A percentile compares a stretch with the other conserved stretches of the same genome.
Conservation (phyloP, 179 eudicot genomes). For the Drosera spatulata region DNA sequence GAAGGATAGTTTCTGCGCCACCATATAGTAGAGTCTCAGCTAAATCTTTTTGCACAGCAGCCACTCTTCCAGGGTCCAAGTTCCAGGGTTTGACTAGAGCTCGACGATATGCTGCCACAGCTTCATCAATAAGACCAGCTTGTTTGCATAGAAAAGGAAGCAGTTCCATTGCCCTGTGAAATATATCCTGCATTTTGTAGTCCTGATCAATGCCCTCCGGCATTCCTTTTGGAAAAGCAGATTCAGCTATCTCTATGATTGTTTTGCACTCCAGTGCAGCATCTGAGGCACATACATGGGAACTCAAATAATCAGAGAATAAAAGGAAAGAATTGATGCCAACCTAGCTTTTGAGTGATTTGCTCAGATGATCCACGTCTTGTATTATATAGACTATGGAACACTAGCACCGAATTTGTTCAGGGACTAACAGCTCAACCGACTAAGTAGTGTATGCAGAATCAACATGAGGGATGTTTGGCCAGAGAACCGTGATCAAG, state of each 20-base stretch:
- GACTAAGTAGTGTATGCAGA: too few relatives aligned
- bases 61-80: slow-evolving; percentile 45
- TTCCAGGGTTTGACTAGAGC: slow-evolving; percentile 77
- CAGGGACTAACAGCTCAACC: too few relatives aligned
- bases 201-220: slow-evolving; percentile 35
- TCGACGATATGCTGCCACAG: slow-evolving; percentile 59
- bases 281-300: slow-evolving; percentile 29
- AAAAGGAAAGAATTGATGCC: not conserved
- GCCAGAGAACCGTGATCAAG: too few relatives aligned
- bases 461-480: too few relatives aligned
- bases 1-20: slow-evolving; percentile 57
- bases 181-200: slow-evolving; percentile 62
- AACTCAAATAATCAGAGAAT: not conserved
- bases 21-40: slow-evolving; percentile 66
- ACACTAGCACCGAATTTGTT: too few relatives aligned
- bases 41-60: slow-evolving; percentile 60
- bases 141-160: slow-evolving; percentile 77
- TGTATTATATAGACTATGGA: too few relatives aligned
- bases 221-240: slow-evolving; percentile 80
- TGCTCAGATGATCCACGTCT: too few relatives aligned
- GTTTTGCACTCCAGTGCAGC: slow-evolving; percentile 77
- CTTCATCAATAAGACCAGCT: slow-evolving; percentile 64
- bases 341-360: too few relatives aligned
- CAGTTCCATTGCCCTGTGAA: slow-evolving; percentile 78
- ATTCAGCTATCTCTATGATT: slow-evolving; percentile 66